Evolutionary conservation across 805 yeast genomes (phyloP).

Genomic region (Suhomyces vadensis): DNA sequence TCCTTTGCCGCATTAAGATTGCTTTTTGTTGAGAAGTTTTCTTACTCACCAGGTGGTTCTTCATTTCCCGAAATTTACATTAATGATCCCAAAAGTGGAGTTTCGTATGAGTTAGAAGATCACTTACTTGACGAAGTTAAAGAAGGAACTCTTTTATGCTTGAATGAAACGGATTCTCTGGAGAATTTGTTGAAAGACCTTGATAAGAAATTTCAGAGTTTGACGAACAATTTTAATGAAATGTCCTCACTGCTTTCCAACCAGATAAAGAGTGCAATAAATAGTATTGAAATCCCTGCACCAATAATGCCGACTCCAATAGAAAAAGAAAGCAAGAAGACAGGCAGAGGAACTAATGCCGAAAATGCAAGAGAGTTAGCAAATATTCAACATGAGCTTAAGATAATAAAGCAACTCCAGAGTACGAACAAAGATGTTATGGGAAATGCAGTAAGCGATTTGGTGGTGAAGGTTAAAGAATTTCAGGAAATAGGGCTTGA

Average conservation of each 20-base stretch:
- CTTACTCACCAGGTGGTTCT: constrained; percentile 71
- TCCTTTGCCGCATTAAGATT: constrained; percentile 59
- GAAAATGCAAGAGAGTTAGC: constrained; percentile 32
- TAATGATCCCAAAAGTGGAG: constrained; percentile 55
- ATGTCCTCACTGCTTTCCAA: constrained; percentile 14
- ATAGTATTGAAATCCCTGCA: constrained; percentile 22
- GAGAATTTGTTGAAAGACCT: constrained; percentile 20
- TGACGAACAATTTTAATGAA: constrained; percentile 20
- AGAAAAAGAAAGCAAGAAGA: background rate
- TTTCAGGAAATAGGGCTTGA: constrained; percentile 51
- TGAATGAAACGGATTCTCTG: constrained; percentile 48
- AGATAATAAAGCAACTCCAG: constrained; percentile 59
- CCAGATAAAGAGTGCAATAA: constrained; percentile 21
- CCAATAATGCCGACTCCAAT: constrained; percentile 12
- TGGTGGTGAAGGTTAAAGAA: constrained; percentile 49
- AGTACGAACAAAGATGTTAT: constrained; percentile 42
- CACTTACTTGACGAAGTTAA: constrained; percentile 55
- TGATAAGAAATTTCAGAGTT: constrained; percentile 17
- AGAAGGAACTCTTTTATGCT: constrained; percentile 59
- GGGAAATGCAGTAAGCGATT: constrained; percentile 42
- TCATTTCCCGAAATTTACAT: constrained; percentile 79
- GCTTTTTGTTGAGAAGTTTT: constrained; percentile 82
- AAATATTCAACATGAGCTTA: constrained; percentile 58
- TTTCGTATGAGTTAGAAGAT: constrained; percentile 83
- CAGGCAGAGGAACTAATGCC: background rate